A percentile compares a stretch with the other conserved stretches of the same genome.
Evolutionary conservation across 2,329 filamentous ascomycete species (phyloP).

Genomic region (Calonectria crousiana): DNA sequence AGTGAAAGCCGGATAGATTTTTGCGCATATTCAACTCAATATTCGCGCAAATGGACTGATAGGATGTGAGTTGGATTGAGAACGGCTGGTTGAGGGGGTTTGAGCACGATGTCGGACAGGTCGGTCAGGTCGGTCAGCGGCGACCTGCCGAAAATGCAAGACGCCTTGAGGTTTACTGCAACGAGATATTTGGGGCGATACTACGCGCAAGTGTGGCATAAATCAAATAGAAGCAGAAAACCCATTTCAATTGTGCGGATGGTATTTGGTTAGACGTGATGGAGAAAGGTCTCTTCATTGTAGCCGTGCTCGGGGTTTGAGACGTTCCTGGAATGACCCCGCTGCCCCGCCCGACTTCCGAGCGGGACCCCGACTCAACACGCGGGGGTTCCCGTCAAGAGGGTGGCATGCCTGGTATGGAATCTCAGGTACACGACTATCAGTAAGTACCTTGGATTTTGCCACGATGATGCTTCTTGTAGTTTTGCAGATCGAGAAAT

Average conservation of each 20-base stretch:
- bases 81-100: constrained; percentile 7
- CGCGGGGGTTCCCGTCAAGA: background rate
- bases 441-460: too few relatives aligned
- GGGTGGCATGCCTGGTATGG: background rate
- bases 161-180: background rate
- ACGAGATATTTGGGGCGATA: background rate
- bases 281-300: background rate
- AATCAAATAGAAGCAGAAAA: background rate
- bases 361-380: background rate
- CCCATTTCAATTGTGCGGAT: background rate
- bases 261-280: background rate
- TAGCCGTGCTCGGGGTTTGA: background rate
- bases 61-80: background rate
- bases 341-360: constrained; percentile 7
- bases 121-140: background rate
- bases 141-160: background rate
- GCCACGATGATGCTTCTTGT: background rate
- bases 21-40: background rate
- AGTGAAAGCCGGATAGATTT: background rate
- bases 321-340: constrained; percentile 12
- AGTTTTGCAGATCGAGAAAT: background rate
- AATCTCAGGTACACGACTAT: background rate
- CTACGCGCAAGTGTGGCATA: background rate
- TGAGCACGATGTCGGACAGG: constrained; percentile 12
- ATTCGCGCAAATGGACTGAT: background rate